A percentile compares a stretch with the other conserved stretches of the same genome.
Evolutionary conservation across 108 stramenopile species (phyloP).

Genomic region (Asterionellopsis glacialis): DNA sequence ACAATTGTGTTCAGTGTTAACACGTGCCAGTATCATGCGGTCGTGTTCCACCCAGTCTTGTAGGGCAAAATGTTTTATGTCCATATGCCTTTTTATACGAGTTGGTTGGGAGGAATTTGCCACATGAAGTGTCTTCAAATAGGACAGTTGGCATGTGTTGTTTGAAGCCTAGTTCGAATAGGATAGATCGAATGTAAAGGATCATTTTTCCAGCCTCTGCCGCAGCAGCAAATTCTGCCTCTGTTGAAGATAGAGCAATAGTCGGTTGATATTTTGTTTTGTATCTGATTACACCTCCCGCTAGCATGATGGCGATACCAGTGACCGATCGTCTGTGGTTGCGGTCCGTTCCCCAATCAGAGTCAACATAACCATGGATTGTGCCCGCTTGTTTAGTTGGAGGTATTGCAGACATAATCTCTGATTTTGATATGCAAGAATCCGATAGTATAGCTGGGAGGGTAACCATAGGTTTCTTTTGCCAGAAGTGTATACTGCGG

Average conservation of each 20-base stretch:
- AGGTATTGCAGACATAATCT: not conserved
- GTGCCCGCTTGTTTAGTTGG: not conserved
- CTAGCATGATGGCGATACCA: conserved; percentile 7
- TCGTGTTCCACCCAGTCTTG: no score
- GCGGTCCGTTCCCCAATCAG: conserved; percentile 22
- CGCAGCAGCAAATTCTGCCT: no score
- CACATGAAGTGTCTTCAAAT: conserved; percentile 9
- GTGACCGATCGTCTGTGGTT: not conserved
- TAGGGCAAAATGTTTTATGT: no score
- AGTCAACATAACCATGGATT: conserved; percentile 11
- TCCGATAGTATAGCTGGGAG: no score
- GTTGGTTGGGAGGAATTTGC: conserved; percentile 28
- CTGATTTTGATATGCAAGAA: conserved; percentile 4
- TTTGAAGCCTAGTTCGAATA: conserved; percentile 3
- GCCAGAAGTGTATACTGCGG: conserved; percentile 9
- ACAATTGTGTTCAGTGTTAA: no score
- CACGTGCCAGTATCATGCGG: not conserved
- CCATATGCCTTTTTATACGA: conserved; percentile 16
- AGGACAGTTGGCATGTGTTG: conserved; percentile 9
- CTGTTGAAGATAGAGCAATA: conserved; percentile 5
- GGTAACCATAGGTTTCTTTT: no score
- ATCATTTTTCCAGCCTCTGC: no score
- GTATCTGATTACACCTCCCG: conserved; percentile 11
- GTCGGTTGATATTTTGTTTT: conserved; percentile 9
- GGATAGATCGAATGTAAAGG: no score